Conservation (phyloP, 371 early-diverging fungal genomes). For the Mucor saturninus region DNA sequence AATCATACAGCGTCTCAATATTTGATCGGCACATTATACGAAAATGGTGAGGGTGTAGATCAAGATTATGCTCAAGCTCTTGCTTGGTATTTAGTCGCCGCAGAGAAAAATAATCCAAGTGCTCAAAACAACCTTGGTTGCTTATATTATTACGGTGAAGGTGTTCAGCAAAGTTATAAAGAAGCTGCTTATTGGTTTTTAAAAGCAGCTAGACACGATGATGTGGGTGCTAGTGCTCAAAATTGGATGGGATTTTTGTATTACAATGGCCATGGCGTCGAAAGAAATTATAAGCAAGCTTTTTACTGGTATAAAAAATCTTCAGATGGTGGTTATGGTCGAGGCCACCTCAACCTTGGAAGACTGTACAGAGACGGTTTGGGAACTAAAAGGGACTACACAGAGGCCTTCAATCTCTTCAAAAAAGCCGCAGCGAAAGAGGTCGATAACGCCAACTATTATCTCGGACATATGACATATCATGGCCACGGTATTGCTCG, state of each 20-base stretch:
- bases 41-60: neutral
- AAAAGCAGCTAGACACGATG: constrained; percentile 63
- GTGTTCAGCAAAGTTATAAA: neutral
- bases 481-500: constrained; percentile 3
- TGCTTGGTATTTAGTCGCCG: neutral
- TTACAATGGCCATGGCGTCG: constrained; percentile 74
- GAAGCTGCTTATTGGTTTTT: neutral
- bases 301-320: constrained; percentile 66
- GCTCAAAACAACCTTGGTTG: no score
- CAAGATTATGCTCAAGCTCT: neutral
- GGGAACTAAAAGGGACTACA: neutral
- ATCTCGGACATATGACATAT: neutral
- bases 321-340: constrained; percentile 31
- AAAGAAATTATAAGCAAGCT: constrained; percentile 57
- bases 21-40: neutral
- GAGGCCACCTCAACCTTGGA: neutral
- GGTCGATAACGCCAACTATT: constrained; percentile 1
- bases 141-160: neutral
- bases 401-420: neutral
- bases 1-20: neutral
- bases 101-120: no score
- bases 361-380: neutral
- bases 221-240: constrained; percentile 62
- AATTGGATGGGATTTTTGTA: constrained; percentile 89
- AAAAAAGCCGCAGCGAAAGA: constrained; percentile 3